Evolutionary conservation across 2,329 filamentous ascomycete genomes (phyloP), one percentile per base, ranked within the genome.

Genomic region (Ascochyta clinopodiicola): DNA sequence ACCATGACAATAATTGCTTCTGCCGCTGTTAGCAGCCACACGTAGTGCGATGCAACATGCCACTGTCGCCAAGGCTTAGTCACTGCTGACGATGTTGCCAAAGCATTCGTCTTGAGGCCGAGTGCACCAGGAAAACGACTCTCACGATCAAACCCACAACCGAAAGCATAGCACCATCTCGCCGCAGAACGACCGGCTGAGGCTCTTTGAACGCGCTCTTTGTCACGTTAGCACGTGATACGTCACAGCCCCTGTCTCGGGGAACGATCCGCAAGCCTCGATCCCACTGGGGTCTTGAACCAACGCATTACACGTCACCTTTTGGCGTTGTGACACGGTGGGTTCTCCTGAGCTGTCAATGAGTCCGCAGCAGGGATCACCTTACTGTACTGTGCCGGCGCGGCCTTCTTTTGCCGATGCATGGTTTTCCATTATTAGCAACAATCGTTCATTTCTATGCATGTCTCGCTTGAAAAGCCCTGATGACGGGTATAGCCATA

Each of bases 401-500:
- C 6, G 12, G 51, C 39, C 39, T 44, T n/a, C 4, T 32, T 22
- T 48, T 10, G 39, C 44, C 44, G n/a, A 35, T 27, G 29, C 22
- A 35, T 27, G 29, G 17, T 27, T 27, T 3, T 36, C n/a, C 29
- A 35, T 42, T 39, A n/a, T 47, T 34, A 29, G 12, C 31, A 13
- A 34, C 31, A 17, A 13, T 17, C 21, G 13, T 44, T 8, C 34
- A 32, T 37, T 43, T 7, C 25, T 51, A 25, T 50, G 29, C 6
- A 42, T 56, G 21, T 32, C n/a, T 38, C 8, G 44, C 46, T n/a
- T 19, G 21, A 15, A 35, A 21, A 19, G 27, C 46, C 42, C 35
- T 51, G 36, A 43, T 43, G 25, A 32, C 43, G 52, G 52, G 46
- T 56, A 56, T 56, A 51, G 52, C 42, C 51, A 56, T 51, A 44